Percentiles rank a stretch among this genome's conserved stretches.
Evolutionary conservation across 2,329 filamentous ascomycete genomes (phyloP).

Genomic region (Orbilia brochopaga): DNA sequence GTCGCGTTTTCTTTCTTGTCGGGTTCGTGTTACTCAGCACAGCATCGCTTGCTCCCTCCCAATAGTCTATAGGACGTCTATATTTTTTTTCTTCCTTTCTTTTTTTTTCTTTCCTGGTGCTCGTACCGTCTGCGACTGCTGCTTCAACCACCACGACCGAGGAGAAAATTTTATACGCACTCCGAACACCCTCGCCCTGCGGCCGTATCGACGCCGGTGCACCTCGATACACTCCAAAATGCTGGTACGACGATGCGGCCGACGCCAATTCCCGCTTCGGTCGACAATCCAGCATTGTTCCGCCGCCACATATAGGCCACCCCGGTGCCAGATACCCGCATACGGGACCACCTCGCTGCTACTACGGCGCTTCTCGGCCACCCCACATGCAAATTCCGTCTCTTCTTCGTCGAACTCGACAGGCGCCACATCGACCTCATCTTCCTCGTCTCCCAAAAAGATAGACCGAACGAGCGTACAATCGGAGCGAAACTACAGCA

Average conservation of each 20-base stretch:
- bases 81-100: conserved; percentile 3
- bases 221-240: conserved; percentile 17
- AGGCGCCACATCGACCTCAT: background rate
- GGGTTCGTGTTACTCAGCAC: background rate
- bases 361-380: conserved; percentile 29
- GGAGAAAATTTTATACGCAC: conserved; percentile 1
- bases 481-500: conserved; percentile 43
- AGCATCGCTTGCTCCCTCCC: background rate
- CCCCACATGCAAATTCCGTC: conserved; percentile 12
- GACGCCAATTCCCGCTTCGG: conserved; percentile 41
- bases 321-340: conserved; percentile 22
- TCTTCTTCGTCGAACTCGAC: conserved; percentile 15
- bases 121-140: background rate
- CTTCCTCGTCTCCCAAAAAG: conserved; percentile 24
- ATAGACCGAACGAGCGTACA: conserved; percentile 16
- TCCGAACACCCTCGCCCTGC: background rate
- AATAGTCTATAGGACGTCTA: too few species aligned
- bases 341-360: conserved; percentile 15
- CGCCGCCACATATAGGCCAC: conserved; percentile 18
- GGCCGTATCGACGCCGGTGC: background rate
- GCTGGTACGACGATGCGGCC: conserved; percentile 44
- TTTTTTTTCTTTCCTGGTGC: background rate
- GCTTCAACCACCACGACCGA: background rate
- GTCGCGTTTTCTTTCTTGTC: background rate
- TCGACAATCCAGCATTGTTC: conserved; percentile 43